These are phyloP conservation scores for Grosmannia clavigera DNA, from an alignment of 2,329 filamentous ascomycete genomes.

Conservation along the genomic window DNA sequence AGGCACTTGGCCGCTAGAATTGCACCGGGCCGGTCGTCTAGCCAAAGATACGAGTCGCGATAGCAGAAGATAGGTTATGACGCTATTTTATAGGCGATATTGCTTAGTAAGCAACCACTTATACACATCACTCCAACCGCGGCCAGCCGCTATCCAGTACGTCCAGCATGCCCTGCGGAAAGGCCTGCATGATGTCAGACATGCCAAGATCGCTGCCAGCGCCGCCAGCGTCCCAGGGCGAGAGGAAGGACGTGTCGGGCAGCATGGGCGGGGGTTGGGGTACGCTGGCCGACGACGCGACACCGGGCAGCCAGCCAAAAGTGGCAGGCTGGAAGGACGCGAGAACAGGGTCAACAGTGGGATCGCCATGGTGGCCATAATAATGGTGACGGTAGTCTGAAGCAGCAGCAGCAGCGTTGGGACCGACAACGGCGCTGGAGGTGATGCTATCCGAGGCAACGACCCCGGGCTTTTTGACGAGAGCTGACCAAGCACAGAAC, in stretches of 20 bases:
- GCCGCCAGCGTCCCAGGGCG: not conserved
- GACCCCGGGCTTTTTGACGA: not conserved
- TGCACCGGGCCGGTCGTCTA: too few relatives aligned
- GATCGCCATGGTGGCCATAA: not conserved
- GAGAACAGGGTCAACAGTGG: not conserved
- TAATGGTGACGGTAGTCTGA: not conserved
- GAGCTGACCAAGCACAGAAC: conserved; percentile 1
- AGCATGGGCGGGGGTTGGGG: not conserved
- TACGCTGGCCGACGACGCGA: not conserved
- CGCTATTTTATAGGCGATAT: too few relatives aligned
- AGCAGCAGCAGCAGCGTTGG: not conserved
- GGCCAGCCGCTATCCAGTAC: conserved; percentile 1
- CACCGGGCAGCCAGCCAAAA: not conserved
- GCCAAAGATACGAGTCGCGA: too few relatives aligned
- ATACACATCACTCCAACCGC: not conserved
- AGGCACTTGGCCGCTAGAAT: too few relatives aligned
- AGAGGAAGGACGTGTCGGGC: not conserved
- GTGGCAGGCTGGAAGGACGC: conserved; percentile 1
- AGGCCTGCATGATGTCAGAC: conserved; percentile 1
- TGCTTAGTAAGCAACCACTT: too few relatives aligned
- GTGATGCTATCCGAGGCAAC: not conserved
- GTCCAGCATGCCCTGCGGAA: conserved; percentile 1
- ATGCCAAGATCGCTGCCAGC: conserved; percentile 1
- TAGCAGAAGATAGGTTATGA: too few relatives aligned
- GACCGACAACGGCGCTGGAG: not conserved